Evolutionary conservation across 305 asterid species (phyloP).

Genomic region (Euphrasia arctica): DNA sequence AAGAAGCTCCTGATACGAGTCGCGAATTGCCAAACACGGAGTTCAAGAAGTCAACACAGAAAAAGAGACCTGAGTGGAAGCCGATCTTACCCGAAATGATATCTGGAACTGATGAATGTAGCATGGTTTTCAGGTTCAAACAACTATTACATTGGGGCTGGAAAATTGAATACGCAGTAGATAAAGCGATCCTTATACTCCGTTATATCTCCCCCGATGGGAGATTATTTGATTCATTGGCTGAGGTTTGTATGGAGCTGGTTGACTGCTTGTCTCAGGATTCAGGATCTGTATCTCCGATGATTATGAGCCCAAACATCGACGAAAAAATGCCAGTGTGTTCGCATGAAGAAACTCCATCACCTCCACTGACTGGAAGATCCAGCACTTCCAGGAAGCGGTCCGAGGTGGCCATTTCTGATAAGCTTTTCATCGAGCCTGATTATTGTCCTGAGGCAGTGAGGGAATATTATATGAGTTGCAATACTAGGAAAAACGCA

Average conservation of each 20-base stretch:
- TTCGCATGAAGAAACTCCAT: constrained; percentile 26
- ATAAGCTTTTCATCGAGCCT: constrained; percentile 30
- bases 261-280: constrained; percentile 11
- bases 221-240: constrained; percentile 35
- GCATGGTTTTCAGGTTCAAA: constrained; percentile 16
- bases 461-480: constrained; percentile 32
- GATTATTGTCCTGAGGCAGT: constrained; percentile 62
- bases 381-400: constrained; percentile 30
- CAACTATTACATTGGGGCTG: constrained; percentile 70
- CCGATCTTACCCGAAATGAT: constrained; percentile 37
- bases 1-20: constrained; percentile 25
- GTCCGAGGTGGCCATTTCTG: constrained; percentile 27
- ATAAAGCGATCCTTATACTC: constrained; percentile 8
- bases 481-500: background rate
- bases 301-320: constrained; percentile 14
- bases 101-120: constrained; percentile 38
- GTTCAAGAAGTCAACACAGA: constrained; percentile 25
- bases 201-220: constrained; percentile 57
- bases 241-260: constrained; percentile 26
- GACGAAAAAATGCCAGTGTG: constrained; percentile 17
- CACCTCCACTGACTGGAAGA: constrained; percentile 31
- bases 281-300: constrained; percentile 30
- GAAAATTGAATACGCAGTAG: constrained; percentile 39
- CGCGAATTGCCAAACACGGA: constrained; percentile 20
- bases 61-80: constrained; percentile 31